Percentiles rank a stretch among this genome's conserved stretches.
Evolutionary conservation across 108 stramenopile species (phyloP).

Genomic region (Skeletonema potamos): DNA sequence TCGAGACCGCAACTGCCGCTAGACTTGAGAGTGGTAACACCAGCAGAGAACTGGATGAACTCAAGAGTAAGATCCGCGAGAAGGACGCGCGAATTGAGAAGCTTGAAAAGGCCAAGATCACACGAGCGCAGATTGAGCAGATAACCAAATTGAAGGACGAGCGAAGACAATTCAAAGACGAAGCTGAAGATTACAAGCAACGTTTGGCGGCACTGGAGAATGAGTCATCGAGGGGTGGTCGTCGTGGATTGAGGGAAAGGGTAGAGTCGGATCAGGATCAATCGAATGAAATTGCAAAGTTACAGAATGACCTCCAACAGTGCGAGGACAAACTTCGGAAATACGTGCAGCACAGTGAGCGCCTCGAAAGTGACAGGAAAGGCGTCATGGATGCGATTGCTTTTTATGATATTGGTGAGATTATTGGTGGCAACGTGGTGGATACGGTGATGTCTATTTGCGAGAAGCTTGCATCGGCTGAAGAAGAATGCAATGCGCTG

Average conservation of each 20-base stretch:
- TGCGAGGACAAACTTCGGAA: conserved; percentile 81
- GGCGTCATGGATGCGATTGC: conserved; percentile 49
- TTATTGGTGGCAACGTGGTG: conserved; percentile 56
- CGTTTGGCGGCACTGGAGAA: conserved; percentile 48
- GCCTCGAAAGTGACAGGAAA: conserved; percentile 76
- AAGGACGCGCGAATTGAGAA: conserved; percentile 83
- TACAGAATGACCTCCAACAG: conserved; percentile 69
- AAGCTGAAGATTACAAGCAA: conserved; percentile 56
- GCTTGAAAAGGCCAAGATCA: conserved; percentile 70
- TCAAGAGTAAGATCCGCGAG: conserved; percentile 38
- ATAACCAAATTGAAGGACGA: conserved; percentile 77
- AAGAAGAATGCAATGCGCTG: conserved; percentile 63
- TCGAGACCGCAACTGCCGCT: neutral
- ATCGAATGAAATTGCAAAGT: conserved; percentile 43
- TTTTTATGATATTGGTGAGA: conserved; percentile 40
- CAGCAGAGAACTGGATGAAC: conserved; percentile 40
- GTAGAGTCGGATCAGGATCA: conserved; percentile 12
- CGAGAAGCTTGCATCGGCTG: conserved; percentile 59
- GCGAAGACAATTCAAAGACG: conserved; percentile 46
- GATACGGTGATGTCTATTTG: conserved; percentile 63
- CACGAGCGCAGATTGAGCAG: conserved; percentile 68
- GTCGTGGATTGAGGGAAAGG: conserved; percentile 34
- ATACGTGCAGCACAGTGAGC: conserved; percentile 71
- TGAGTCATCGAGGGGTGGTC: conserved; percentile 15
- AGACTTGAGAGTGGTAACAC: neutral